Conservation (phyloP, 495 filamentous ascomycete species). For the Neurospora sublineolata region DNA sequence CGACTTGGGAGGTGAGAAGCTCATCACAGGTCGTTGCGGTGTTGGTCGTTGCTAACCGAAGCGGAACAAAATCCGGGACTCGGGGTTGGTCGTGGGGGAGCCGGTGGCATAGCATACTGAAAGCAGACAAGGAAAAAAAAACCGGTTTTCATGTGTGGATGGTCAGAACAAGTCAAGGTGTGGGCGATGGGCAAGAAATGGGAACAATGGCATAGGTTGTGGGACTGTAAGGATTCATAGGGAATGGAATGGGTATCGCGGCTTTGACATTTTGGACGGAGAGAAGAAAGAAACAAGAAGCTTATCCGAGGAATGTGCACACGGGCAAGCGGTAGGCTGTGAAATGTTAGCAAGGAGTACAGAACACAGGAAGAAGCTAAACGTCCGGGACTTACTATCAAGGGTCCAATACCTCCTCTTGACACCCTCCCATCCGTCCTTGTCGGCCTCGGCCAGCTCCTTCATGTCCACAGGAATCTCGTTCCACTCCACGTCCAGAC, state of each 20-base stretch:
- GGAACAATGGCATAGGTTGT: neutral
- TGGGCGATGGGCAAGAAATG: neutral
- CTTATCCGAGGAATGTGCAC: slow-evolving; percentile 50
- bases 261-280: neutral
- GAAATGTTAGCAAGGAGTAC: slow-evolving; percentile 6
- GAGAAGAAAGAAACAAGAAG: neutral
- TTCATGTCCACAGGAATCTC: slow-evolving; percentile 59
- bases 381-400: slow-evolving; percentile 37
- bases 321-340: slow-evolving; percentile 39
- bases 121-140: neutral
- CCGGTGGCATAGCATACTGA: neutral
- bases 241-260: neutral
- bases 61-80: neutral
- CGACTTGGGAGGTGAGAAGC: neutral
- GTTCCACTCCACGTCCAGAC: slow-evolving; percentile 81
- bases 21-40: neutral
- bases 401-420: slow-evolving; percentile 80
- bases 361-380: neutral
- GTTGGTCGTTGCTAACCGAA: neutral
- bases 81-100: neutral
- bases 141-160: neutral
- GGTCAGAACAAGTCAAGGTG: neutral
- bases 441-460: slow-evolving; percentile 34
- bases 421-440: slow-evolving; percentile 74
- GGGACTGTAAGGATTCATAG: neutral